Base-by-base conservation (phyloP, 305 asterid genomes). In the Fraxinus paxiana region DNA sequence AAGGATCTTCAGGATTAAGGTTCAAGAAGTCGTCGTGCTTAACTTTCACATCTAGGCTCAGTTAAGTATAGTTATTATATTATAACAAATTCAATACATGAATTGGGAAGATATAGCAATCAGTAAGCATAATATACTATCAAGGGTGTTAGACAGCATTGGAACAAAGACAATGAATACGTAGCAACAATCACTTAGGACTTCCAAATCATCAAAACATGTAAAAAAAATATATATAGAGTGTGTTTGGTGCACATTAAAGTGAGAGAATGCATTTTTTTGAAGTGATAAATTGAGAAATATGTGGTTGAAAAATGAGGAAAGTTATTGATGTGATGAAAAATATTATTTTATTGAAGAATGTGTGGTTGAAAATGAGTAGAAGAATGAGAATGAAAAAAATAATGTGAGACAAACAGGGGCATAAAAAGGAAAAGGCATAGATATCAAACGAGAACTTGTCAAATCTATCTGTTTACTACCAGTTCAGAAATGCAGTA, bases 11-110 rank as follows among this genome's bases (percentile, higher is more conserved):
- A 13, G 97, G 93, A 82, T 90, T 85, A 67, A 94, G 83, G 80
- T 88, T 90, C 75, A 94, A 88, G 91, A 96, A 96, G 87, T 94
- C 99, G 8, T 43, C 91, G 22, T 94, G 97, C 90, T 77, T 87
- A 82, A 90, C 92, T 85, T 86, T 77, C 82, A 94, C 96, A 82
- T 94, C 97, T 92, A 85, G 79, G 73, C 81, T 28, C 76, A 78
- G 97, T 93, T 91, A 93, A 93, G 95, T 84, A 83, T 30, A 37
- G 74, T 74, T 77, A 79, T 77, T 46, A 79, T 63, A 56, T 72
- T 28, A 77, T 1, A 7, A 69, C 38, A 65, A 51, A 73, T 46
- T 35, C 48, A 35, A 20, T 24, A 38, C 43, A 76, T 22, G n/a
- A 75, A 78, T 51, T 80, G 70, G 78, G 75, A 77, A 59, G 43